Conservation (phyloP, 2,329 filamentous ascomycete species). For the Spiromastix sp. region DNA sequence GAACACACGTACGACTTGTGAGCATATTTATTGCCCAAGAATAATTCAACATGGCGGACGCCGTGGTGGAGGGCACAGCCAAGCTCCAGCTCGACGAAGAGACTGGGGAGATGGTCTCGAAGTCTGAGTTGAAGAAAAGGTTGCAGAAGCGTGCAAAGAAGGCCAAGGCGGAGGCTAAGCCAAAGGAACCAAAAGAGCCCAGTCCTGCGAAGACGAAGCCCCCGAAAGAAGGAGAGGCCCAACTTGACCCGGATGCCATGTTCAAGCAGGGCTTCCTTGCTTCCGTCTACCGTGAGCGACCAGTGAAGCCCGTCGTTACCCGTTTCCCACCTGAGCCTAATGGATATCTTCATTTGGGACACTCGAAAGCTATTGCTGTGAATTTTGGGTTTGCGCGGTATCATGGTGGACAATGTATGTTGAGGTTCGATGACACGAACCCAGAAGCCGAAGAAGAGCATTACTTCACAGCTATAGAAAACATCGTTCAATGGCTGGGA, state of each 20-base stretch:
- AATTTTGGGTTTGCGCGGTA: constrained; percentile 91
- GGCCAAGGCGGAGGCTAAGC: constrained; percentile 23
- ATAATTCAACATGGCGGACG: constrained; percentile 11
- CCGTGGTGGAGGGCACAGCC: constrained; percentile 29
- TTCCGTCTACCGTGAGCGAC: constrained; percentile 60
- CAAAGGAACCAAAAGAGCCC: constrained; percentile 21
- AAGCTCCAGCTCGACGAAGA: constrained; percentile 54
- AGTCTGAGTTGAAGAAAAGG: constrained; percentile 54
- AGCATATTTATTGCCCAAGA: no score
- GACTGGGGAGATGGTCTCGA: constrained; percentile 57
- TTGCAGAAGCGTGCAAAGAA: no score
- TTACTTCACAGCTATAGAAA: constrained; percentile 81
- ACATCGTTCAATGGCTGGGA: constrained; percentile 71
- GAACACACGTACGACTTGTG: no score
- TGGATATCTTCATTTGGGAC: constrained; percentile 85
- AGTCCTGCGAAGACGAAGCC: constrained; percentile 22
- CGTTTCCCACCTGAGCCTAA: constrained; percentile 84
- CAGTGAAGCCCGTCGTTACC: constrained; percentile 44
- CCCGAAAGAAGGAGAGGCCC: constrained; percentile 14
- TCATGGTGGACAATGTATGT: constrained; percentile 66
- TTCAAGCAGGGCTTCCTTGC: constrained; percentile 71
- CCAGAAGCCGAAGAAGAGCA: constrained; percentile 85
- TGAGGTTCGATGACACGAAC: constrained; percentile 91
- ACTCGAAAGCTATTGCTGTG: constrained; percentile 89
- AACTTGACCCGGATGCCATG: constrained; percentile 50